Conservation (phyloP, 305 asterid species). For the Fraxinus paxiana region DNA sequence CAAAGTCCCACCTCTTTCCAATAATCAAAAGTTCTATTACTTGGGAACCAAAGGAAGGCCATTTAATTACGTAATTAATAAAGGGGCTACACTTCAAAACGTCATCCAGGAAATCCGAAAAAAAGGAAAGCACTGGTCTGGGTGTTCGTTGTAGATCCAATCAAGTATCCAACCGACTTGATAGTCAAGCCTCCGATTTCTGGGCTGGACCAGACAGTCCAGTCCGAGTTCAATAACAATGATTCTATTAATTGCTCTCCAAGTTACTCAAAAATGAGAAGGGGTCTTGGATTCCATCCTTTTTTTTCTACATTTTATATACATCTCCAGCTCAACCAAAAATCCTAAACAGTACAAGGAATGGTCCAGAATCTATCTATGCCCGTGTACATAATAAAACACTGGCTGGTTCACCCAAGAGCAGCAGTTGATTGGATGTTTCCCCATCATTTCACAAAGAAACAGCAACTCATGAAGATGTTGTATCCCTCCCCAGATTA, state of each 20-base stretch:
- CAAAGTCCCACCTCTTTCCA: neutral
- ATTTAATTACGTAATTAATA: neutral
- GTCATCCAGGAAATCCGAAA: neutral
- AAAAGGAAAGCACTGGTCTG: neutral
- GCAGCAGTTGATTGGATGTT: neutral
- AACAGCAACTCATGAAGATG: neutral
- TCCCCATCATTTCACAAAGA: neutral
- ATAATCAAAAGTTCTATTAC: conserved; percentile 1
- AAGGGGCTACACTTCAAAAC: neutral
- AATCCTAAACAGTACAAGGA: neutral
- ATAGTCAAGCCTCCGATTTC: neutral
- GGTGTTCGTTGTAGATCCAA: neutral
- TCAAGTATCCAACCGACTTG: neutral
- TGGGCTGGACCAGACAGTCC: neutral
- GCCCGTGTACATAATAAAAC: neutral
- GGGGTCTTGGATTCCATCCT: neutral
- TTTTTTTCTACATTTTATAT: neutral
- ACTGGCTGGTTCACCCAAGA: neutral
- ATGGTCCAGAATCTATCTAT: neutral
- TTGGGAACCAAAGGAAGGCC: neutral
- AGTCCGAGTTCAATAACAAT: neutral
- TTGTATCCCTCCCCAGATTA: neutral
- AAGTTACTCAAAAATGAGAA: neutral
- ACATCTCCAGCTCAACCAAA: neutral
- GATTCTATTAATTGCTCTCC: neutral